These are phyloP conservation scores for Ottelia alismoides DNA, from an alignment of 106 monocot species.

Conservation along the genomic window DNA sequence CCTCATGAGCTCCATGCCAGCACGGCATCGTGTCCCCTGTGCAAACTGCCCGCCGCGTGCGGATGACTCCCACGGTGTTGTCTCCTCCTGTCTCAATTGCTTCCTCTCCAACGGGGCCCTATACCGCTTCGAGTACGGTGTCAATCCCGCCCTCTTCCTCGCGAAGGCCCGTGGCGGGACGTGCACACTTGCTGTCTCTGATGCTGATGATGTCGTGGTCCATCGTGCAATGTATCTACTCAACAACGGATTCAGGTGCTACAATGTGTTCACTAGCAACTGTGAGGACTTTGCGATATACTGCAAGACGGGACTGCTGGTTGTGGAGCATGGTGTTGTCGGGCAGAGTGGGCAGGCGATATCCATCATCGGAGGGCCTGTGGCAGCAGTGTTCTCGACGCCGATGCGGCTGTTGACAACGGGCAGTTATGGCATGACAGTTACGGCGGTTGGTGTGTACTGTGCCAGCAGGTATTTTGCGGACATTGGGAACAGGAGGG, in stretches of 20 bases:
- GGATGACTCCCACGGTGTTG: conserved; percentile 37
- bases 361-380: conserved; percentile 60
- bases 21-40: conserved; percentile 13
- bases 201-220: conserved; percentile 27
- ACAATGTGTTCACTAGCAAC: conserved; percentile 74
- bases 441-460: conserved; percentile 53
- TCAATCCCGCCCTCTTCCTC: conserved; percentile 54
- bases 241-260: conserved; percentile 60
- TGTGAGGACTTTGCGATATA: conserved; percentile 89
- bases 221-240: conserved; percentile 48
- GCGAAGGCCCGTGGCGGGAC: conserved; percentile 81
- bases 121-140: conserved; percentile 65
- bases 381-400: conserved; percentile 49
- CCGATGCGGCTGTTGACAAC: conserved; percentile 53
- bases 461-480: conserved; percentile 61
- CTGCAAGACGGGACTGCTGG: conserved; percentile 63
- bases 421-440: conserved; percentile 66
- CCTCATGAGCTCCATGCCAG: conserved; percentile 42
- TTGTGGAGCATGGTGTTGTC: conserved; percentile 46
- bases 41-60: neutral
- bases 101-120: conserved; percentile 55
- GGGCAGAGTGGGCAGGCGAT: conserved; percentile 82
- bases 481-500: conserved; percentile 54
- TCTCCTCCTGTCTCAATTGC: conserved; percentile 58
- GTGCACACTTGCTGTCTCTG: conserved; percentile 46